Conservation (phyloP, 1,284 basidiomycete species). For the Polyporus tsugae region DNA sequence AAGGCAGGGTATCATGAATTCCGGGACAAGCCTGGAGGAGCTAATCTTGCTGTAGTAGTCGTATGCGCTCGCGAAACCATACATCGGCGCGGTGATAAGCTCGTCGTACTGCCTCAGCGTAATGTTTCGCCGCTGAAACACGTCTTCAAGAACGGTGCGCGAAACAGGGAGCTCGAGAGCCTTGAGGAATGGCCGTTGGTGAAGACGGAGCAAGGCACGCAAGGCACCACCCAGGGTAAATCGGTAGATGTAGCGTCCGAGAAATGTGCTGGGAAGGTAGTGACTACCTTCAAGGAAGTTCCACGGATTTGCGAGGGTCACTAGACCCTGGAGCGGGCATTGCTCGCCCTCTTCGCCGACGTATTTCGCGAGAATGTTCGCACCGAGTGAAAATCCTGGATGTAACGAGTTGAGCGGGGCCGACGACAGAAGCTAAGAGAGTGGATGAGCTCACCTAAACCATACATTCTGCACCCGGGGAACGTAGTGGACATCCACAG, state of each 20-base stretch:
- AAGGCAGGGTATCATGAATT: slow-evolving; percentile 35
- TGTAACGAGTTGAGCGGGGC: background rate
- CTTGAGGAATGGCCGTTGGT: slow-evolving; percentile 31
- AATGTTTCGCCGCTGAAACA: slow-evolving; percentile 28
- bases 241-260: slow-evolving; percentile 36
- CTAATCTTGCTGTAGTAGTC: slow-evolving; percentile 40
- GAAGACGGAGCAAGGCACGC: slow-evolving; percentile 32
- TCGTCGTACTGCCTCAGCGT: slow-evolving; percentile 36
- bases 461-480: slow-evolving; percentile 36
- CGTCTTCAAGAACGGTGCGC: slow-evolving; percentile 20
- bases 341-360: slow-evolving; percentile 38
- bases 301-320: slow-evolving; percentile 40
- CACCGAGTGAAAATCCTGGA: slow-evolving; percentile 41
- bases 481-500: slow-evolving; percentile 40
- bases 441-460: slow-evolving; percentile 28
- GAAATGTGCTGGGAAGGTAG: slow-evolving; percentile 32
- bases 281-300: slow-evolving; percentile 35
- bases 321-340: slow-evolving; percentile 38
- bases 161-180: slow-evolving; percentile 26
- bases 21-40: slow-evolving; percentile 29
- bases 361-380: slow-evolving; percentile 41
- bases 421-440: background rate
- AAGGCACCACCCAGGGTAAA: slow-evolving; percentile 38
- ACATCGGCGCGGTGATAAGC: slow-evolving; percentile 32
- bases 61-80: slow-evolving; percentile 34